These are phyloP conservation scores for Aureobasidium sp. DNA, from an alignment of 2,329 filamentous ascomycete genomes.

Conservation along the genomic window DNA sequence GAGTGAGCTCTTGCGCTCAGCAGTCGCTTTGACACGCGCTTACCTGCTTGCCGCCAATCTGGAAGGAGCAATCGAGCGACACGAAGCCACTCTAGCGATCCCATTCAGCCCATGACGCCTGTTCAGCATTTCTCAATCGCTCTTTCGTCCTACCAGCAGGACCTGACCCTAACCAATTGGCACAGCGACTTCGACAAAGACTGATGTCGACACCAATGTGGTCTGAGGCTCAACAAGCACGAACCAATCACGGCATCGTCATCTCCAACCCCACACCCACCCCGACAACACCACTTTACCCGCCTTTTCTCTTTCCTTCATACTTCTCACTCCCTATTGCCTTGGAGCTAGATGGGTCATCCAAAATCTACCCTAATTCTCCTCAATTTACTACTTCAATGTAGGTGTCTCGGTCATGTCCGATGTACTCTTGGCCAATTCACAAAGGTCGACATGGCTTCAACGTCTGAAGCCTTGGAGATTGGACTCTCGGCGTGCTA, in stretches of 20 bases:
- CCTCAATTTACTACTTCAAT: not conserved
- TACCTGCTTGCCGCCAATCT: slow-evolving; percentile 1
- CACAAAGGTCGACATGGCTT: not conserved
- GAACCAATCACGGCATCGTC: not conserved
- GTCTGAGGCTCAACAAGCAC: slow-evolving; percentile 9
- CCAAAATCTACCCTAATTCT: not conserved
- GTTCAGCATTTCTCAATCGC: slow-evolving; percentile 11
- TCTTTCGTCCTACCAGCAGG: not conserved
- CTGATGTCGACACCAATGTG: not conserved
- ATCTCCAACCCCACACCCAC: not conserved
- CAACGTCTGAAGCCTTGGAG: not conserved
- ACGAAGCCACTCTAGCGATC: not conserved
- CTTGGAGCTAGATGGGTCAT: not conserved
- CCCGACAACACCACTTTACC: not conserved
- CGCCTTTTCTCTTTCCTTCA: not conserved
- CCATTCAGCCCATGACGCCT: slow-evolving; percentile 12
- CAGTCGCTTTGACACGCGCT: not conserved
- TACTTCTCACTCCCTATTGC: not conserved
- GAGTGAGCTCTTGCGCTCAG: not conserved
- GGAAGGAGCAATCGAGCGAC: slow-evolving; percentile 4
- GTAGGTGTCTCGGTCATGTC: not conserved
- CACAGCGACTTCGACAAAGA: not conserved
- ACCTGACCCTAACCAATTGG: not conserved
- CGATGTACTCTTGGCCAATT: not conserved
- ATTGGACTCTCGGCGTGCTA: not conserved